These are phyloP conservation scores for Cadophora luteo-olivacea DNA, from an alignment of 2,329 filamentous ascomycete genomes.

Conservation along the genomic window DNA sequence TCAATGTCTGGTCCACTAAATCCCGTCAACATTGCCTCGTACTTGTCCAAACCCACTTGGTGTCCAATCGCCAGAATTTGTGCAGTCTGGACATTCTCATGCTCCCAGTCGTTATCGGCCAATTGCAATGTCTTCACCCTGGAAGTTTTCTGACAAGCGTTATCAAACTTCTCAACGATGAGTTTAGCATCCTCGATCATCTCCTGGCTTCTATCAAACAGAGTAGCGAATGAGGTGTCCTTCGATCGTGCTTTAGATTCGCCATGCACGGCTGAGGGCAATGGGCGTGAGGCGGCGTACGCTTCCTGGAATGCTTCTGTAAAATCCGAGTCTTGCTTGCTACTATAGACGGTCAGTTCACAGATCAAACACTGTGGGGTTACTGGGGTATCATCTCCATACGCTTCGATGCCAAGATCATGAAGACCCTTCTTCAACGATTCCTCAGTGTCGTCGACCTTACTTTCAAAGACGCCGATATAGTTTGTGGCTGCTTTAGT, in stretches of 20 bases:
- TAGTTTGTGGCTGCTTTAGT: constrained; percentile 32
- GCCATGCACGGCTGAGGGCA: neutral
- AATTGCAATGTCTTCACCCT: constrained; percentile 20
- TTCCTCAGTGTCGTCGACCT: constrained; percentile 27
- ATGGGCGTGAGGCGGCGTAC: constrained; percentile 33
- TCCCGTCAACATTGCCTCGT: constrained; percentile 29
- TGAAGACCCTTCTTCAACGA: constrained; percentile 29
- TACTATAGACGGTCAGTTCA: constrained; percentile 24
- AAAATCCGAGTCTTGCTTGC: constrained; percentile 34
- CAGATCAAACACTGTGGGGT: neutral
- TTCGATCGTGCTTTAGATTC: neutral
- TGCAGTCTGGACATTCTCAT: constrained; percentile 24
- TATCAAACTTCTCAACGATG: constrained; percentile 33
- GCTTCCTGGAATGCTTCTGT: constrained; percentile 31
- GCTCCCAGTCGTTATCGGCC: constrained; percentile 32
- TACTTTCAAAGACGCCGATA: constrained; percentile 27
- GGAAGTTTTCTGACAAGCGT: constrained; percentile 24
- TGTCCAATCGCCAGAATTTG: constrained; percentile 34
- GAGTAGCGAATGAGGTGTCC: constrained; percentile 28
- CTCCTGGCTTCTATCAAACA: constrained; percentile 27
- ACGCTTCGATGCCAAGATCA: constrained; percentile 19
- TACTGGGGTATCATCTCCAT: neutral
- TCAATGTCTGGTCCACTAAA: constrained; percentile 20
- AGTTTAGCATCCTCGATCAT: constrained; percentile 28
- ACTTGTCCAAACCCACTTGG: constrained; percentile 34